Evolutionary conservation across 441 rosid species (phyloP).

Genomic region (Viola pubescens): DNA sequence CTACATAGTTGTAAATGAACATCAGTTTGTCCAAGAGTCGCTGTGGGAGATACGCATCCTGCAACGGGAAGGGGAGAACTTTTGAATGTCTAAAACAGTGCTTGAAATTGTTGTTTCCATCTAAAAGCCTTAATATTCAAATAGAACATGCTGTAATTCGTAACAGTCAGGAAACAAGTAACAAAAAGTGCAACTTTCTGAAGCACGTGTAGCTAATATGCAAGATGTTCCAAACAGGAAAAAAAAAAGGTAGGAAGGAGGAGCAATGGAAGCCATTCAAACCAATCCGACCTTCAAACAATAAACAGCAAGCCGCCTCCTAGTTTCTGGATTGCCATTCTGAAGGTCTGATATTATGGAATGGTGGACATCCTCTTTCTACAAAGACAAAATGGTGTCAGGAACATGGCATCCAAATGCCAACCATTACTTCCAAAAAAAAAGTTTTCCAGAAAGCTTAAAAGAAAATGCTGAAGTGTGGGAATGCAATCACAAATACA

Average conservation of each 20-base stretch:
- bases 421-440: background rate
- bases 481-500: background rate
- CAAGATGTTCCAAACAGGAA: background rate
- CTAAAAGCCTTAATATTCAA: no score
- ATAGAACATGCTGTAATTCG: background rate
- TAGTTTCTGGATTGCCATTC: constrained; percentile 95
- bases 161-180: background rate
- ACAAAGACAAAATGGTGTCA: constrained; percentile 18
- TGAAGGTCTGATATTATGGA: constrained; percentile 98
- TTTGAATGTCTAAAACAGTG: no score
- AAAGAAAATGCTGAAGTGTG: background rate
- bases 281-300: constrained; percentile 70
- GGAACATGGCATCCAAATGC: constrained; percentile 11
- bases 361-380: constrained; percentile 99
- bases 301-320: constrained; percentile 98
- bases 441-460: background rate
- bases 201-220: background rate
- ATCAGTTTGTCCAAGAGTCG: constrained; percentile 92
- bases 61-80: constrained; percentile 23
- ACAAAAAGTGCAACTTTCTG: background rate
- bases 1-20: constrained; percentile 90
- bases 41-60: constrained; percentile 99
- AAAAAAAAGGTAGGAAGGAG: constrained; percentile 5
- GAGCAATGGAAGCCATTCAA: constrained; percentile 6
- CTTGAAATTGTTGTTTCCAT: no score